Conservation (phyloP, 805 yeast species). For the Wickerhamomyces queroliae region DNA sequence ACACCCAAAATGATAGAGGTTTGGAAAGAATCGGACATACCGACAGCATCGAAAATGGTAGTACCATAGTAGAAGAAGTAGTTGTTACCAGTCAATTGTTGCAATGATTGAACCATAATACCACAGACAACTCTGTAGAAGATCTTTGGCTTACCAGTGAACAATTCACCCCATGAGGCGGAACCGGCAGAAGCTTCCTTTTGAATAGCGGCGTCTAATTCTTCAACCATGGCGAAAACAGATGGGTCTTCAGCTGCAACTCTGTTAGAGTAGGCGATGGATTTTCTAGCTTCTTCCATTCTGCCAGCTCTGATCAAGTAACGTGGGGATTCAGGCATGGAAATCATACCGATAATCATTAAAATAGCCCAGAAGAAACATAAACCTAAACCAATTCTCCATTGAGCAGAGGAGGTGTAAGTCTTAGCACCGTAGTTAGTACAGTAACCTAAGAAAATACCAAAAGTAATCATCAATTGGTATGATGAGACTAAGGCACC, state of each 20-base stretch:
- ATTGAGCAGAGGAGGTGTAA: slow-evolving; percentile 61
- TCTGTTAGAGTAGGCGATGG: slow-evolving; percentile 57
- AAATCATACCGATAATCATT: slow-evolving; percentile 30
- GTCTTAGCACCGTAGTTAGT: slow-evolving; percentile 60
- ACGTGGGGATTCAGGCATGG: slow-evolving; percentile 74
- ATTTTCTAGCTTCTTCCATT: slow-evolving; percentile 55
- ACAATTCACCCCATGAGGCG: slow-evolving; percentile 60
- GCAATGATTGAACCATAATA: slow-evolving; percentile 51
- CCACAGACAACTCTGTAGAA: slow-evolving; percentile 42
- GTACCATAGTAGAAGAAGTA: slow-evolving; percentile 67
- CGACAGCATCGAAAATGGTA: slow-evolving; percentile 54
- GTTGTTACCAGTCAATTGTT: slow-evolving; percentile 64
- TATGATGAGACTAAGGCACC: slow-evolving; percentile 66
- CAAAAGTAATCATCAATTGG: slow-evolving; percentile 65
- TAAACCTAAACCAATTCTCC: slow-evolving; percentile 69
- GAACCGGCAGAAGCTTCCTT: slow-evolving; percentile 55
- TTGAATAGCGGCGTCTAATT: slow-evolving; percentile 55
- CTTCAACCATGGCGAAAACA: slow-evolving; percentile 50
- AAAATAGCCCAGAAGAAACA: slow-evolving; percentile 41
- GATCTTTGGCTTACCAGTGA: slow-evolving; percentile 64
- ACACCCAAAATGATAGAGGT: slow-evolving; percentile 55
- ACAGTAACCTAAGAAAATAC: slow-evolving; percentile 75
- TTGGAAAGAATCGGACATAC: slow-evolving; percentile 50
- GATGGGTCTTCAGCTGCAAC: slow-evolving; percentile 46
- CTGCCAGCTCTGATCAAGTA: slow-evolving; percentile 49